These are phyloP conservation scores for Jaminaea rosea DNA, from an alignment of 1,284 basidiomycete genomes.

Conservation along the genomic window DNA sequence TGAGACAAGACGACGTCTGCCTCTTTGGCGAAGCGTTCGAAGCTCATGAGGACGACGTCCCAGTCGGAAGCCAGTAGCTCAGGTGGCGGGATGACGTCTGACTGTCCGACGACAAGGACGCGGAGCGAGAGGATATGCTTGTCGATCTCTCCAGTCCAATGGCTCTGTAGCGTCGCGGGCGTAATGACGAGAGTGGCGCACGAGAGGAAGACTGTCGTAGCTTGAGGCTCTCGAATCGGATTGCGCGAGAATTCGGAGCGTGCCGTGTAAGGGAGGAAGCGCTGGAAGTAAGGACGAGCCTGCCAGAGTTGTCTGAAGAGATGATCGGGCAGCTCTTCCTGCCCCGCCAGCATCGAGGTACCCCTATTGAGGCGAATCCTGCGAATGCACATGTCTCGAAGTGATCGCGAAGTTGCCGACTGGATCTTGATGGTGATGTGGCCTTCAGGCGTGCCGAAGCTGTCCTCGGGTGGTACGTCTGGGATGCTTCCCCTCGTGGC, in stretches of 20 bases:
- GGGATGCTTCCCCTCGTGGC: slow-evolving; percentile 5
- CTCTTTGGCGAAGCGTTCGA: slow-evolving; percentile 16
- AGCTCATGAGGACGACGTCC: slow-evolving; percentile 15
- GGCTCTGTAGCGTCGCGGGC: slow-evolving; percentile 11
- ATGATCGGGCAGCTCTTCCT: not conserved
- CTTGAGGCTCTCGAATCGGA: not conserved
- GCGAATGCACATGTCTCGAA: not conserved
- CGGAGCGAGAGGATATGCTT: slow-evolving; percentile 11
- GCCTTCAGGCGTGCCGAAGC: not conserved
- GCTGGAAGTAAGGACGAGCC: not conserved
- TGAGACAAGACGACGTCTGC: slow-evolving; percentile 9
- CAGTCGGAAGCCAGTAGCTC: slow-evolving; percentile 9
- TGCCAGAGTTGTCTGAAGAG: not conserved
- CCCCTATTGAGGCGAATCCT: not conserved
- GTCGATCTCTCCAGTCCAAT: slow-evolving; percentile 16
- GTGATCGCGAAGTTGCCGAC: not conserved
- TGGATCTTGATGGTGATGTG: not conserved
- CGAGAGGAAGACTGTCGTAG: slow-evolving; percentile 7
- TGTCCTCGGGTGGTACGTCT: slow-evolving; percentile 6
- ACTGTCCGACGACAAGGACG: not conserved
- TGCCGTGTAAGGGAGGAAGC: not conserved
- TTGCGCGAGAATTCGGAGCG: not conserved
- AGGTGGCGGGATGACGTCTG: slow-evolving; percentile 6
- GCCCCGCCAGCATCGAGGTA: not conserved
- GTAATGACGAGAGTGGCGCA: slow-evolving; percentile 16